phyloP scores from a whole-genome alignment of 805 yeast species.

The Nadsonia fulvescens region DNA sequence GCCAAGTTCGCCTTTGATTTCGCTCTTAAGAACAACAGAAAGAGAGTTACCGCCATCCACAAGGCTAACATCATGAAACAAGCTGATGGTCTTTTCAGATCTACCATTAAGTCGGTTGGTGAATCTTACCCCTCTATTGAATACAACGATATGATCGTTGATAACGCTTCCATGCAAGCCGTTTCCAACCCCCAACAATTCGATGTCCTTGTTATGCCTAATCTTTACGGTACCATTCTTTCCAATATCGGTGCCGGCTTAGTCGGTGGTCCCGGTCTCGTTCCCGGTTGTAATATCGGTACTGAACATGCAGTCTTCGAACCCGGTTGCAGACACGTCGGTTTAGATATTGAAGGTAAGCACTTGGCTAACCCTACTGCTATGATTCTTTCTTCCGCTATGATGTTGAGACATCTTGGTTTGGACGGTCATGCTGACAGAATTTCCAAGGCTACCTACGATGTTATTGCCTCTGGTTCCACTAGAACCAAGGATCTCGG shows the following conservation, averaged over 20 bases:
- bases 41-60: conserved; percentile 89
- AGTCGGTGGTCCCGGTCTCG: conserved; percentile 97
- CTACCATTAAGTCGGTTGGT: conserved; percentile 76
- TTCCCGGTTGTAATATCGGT: conserved; percentile 97
- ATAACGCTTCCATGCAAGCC: conserved; percentile 98
- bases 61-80: conserved; percentile 98
- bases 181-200: conserved; percentile 96
- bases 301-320: conserved; percentile 95
- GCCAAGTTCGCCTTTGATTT: conserved; percentile 95
- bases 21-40: conserved; percentile 82
- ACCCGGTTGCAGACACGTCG: conserved; percentile 99
- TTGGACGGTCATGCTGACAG: conserved; percentile 69
- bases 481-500: conserved; percentile 80
- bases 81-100: conserved; percentile 95
- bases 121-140: conserved; percentile 67
- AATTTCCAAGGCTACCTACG: conserved; percentile 77
- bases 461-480: conserved; percentile 77
- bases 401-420: conserved; percentile 92
- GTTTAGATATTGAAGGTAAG: conserved; percentile 87
- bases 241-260: conserved; percentile 96
- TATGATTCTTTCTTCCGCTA: conserved; percentile 76
- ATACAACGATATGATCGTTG: conserved; percentile 88
- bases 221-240: conserved; percentile 91
- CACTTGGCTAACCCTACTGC: conserved; percentile 97
- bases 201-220: conserved; percentile 94